These are phyloP conservation scores for Pseudocercospora cruenta DNA, from an alignment of 2,329 filamentous ascomycete genomes.

Conservation along the genomic window DNA sequence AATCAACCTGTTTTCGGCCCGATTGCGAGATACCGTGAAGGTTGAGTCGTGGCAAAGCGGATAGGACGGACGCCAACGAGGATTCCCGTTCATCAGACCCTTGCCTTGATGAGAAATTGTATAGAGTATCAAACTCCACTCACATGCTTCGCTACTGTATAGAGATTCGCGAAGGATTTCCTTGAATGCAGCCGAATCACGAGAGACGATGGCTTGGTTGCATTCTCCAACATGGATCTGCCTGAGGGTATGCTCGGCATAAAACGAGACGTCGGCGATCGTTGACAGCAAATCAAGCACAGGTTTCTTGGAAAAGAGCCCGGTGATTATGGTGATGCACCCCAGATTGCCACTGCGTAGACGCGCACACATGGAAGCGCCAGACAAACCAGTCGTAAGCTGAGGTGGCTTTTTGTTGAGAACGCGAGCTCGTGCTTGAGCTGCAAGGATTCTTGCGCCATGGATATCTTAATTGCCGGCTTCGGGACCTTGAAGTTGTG, in stretches of 20 bases:
- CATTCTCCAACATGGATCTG: not conserved
- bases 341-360: slow-evolving; percentile 19
- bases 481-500: slow-evolving; percentile 6
- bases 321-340: slow-evolving; percentile 7
- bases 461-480: slow-evolving; percentile 5
- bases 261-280: not conserved
- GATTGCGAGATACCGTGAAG: slow-evolving; percentile 21
- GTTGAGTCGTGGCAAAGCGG: slow-evolving; percentile 23
- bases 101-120: slow-evolving; percentile 2
- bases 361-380: slow-evolving; percentile 11
- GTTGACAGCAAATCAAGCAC: not conserved
- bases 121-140: not conserved
- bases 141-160: not conserved
- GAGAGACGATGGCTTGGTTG: not conserved
- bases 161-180: slow-evolving; percentile 2
- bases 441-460: slow-evolving; percentile 20
- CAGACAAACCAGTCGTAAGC: slow-evolving; percentile 5
- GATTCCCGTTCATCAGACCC: slow-evolving; percentile 1
- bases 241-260: not conserved
- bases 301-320: not conserved
- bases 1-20: slow-evolving; percentile 16
- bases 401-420: slow-evolving; percentile 21
- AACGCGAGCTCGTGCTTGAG: slow-evolving; percentile 10
- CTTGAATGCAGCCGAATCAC: not conserved
- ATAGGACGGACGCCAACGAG: slow-evolving; percentile 15